Conservation (phyloP, 768 basidiomycete species). For the Termitomyces sp. region DNA sequence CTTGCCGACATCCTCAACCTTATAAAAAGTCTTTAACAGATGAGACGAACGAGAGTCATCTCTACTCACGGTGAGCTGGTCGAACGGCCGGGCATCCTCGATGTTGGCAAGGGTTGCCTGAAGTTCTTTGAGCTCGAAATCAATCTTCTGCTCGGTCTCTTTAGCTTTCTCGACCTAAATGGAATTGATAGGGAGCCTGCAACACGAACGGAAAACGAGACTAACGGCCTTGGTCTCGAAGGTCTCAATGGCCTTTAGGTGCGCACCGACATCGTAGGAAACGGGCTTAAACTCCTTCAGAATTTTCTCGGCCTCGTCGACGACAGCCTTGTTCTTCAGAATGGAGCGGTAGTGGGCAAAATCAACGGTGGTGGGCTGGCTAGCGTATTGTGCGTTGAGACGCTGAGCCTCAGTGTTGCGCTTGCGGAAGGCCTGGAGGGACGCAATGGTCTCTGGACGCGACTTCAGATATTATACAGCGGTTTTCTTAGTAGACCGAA, state of each 20-base stretch:
- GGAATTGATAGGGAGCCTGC: not conserved
- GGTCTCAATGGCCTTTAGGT: slow-evolving; percentile 92
- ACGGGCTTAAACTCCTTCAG: slow-evolving; percentile 89
- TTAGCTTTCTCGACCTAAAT: slow-evolving; percentile 80
- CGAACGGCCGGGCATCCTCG: slow-evolving; percentile 94
- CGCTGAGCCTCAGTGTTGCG: slow-evolving; percentile 88
- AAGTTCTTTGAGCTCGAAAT: slow-evolving; percentile 85
- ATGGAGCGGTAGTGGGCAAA: slow-evolving; percentile 86
- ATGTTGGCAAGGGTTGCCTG: slow-evolving; percentile 95
- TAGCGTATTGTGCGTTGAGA: slow-evolving; percentile 53
- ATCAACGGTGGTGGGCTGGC: slow-evolving; percentile 82
- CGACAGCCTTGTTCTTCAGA: slow-evolving; percentile 88
- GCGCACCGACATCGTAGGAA: slow-evolving; percentile 84
- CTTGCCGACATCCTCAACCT: slow-evolving; percentile 86
- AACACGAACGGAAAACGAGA: slow-evolving; percentile 8
- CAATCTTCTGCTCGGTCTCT: slow-evolving; percentile 87
- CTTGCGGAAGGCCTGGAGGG: slow-evolving; percentile 95
- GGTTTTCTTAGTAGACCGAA: slow-evolving; percentile 26
- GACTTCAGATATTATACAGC: not conserved
- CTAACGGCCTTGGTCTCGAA: slow-evolving; percentile 93
- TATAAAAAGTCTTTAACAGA: not conserved
- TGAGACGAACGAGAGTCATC: not conserved
- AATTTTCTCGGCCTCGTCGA: slow-evolving; percentile 90
- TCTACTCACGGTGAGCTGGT: slow-evolving; percentile 77
- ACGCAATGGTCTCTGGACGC: slow-evolving; percentile 74